Percentiles rank a stretch among this genome's conserved stretches.
Evolutionary conservation across 129 eudicot species (phyloP).

Genomic region (Flaveria sonorensis): DNA sequence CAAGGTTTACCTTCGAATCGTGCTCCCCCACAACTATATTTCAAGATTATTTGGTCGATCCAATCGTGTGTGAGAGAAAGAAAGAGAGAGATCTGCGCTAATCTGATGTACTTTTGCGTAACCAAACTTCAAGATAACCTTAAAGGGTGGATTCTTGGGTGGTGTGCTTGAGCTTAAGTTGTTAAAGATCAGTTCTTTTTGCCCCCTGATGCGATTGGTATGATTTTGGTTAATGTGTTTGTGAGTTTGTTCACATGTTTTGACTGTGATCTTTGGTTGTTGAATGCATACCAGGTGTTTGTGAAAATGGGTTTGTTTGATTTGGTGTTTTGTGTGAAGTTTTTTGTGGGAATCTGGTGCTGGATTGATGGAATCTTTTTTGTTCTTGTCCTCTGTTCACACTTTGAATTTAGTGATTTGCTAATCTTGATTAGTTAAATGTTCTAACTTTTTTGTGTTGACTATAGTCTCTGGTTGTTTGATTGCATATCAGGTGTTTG

Average conservation of each 20-base stretch:
- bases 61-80: slow-evolving; percentile 14
- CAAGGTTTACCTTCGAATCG: slow-evolving; percentile 23
- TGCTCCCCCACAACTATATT: slow-evolving; percentile 25
- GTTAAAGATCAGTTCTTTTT: slow-evolving; percentile 21
- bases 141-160: neutral
- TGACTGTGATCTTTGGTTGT: neutral
- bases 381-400: neutral
- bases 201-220: slow-evolving; percentile 51
- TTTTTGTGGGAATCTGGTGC: too few species aligned
- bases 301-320: slow-evolving; percentile 12
- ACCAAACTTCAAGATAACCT: neutral
- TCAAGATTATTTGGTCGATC: slow-evolving; percentile 33
- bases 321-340: neutral
- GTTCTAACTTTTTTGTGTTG: too few species aligned
- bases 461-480: too few species aligned
- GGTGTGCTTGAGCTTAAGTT: slow-evolving; percentile 15
- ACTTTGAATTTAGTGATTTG: neutral
- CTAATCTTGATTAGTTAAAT: slow-evolving; percentile 12
- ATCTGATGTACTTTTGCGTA: slow-evolving; percentile 20
- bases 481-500: too few species aligned
- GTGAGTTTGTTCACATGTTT: neutral
- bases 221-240: neutral
- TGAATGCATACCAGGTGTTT: slow-evolving; percentile 12
- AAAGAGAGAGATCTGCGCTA: slow-evolving; percentile 24
- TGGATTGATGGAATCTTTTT: neutral